Percentiles rank a stretch among this genome's conserved stretches.
These are phyloP conservation scores for Eucalyptus microcorys DNA, from an alignment of 345 rosid genomes.

Conservation along the genomic window DNA sequence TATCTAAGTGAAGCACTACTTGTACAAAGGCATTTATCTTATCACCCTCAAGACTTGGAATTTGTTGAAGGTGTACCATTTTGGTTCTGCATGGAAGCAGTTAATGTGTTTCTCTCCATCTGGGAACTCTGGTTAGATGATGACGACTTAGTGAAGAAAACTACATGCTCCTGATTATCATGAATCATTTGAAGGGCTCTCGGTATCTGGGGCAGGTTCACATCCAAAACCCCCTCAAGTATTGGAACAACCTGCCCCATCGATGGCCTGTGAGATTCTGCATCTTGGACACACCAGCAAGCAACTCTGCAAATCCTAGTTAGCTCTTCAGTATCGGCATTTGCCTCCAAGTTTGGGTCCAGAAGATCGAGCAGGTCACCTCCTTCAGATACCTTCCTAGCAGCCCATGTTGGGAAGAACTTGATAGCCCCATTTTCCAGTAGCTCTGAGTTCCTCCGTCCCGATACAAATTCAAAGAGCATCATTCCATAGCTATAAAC, in stretches of 20 bases:
- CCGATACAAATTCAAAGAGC: constrained; percentile 63
- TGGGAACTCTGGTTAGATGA: constrained; percentile 24
- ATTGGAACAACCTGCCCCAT: constrained; percentile 87
- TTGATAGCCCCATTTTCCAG: constrained; percentile 21
- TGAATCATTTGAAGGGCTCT: constrained; percentile 41
- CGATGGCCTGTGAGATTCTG: constrained; percentile 55
- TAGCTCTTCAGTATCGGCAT: constrained; percentile 46
- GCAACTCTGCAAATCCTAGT: constrained; percentile 49
- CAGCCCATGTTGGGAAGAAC: neutral
- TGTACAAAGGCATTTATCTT: neutral
- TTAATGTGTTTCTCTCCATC: constrained; percentile 5
- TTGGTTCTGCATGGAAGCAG: constrained; percentile 11
- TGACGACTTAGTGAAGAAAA: constrained; percentile 40
- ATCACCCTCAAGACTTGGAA: neutral
- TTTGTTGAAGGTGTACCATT: neutral
- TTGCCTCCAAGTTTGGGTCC: constrained; percentile 26
- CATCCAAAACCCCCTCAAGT: constrained; percentile 62
- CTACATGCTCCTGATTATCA: constrained; percentile 13
- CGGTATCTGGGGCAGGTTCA: constrained; percentile 48
- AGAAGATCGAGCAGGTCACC: constrained; percentile 30
- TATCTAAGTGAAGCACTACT: neutral
- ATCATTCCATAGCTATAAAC: constrained; percentile 90
- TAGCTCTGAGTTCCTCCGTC: constrained; percentile 57
- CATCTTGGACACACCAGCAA: constrained; percentile 84
- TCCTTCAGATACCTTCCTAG: neutral